phyloP scores from a whole-genome alignment of 805 yeast genomes.

The Saccharomycopsis microspora region DNA sequence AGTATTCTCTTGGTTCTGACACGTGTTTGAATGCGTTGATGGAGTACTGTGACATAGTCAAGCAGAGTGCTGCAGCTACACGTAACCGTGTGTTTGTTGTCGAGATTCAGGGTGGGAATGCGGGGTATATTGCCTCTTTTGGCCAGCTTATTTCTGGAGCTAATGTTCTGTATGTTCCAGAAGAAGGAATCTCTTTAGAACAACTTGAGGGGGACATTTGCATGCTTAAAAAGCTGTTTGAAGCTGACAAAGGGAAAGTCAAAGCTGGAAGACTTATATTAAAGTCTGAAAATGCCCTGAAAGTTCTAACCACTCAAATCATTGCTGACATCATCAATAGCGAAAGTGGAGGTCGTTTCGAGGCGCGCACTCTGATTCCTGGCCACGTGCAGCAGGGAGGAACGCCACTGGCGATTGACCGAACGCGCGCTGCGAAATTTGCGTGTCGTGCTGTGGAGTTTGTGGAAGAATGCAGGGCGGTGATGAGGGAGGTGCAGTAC shows the following conservation, averaged over 20 bases:
- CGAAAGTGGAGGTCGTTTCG: conserved; percentile 54
- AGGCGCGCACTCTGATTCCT: conserved; percentile 71
- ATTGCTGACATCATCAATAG: conserved; percentile 58
- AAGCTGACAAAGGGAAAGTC: conserved; percentile 50
- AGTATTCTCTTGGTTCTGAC: conserved; percentile 66
- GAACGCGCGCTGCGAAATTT: conserved; percentile 63
- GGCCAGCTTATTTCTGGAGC: conserved; percentile 65
- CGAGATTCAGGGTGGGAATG: conserved; percentile 79
- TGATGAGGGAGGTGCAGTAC: conserved; percentile 18
- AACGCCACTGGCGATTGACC: conserved; percentile 65
- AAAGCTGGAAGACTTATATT: conserved; percentile 61
- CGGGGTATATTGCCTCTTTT: conserved; percentile 66
- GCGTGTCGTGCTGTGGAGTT: conserved; percentile 61
- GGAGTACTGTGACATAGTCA: conserved; percentile 67
- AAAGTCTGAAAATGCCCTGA: conserved; percentile 48
- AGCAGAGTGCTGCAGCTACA: conserved; percentile 69
- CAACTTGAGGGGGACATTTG: conserved; percentile 57
- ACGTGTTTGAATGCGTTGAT: conserved; percentile 64
- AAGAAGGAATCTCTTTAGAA: conserved; percentile 47
- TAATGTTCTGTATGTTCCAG: conserved; percentile 67
- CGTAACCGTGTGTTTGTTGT: conserved; percentile 72
- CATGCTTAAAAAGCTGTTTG: conserved; percentile 46
- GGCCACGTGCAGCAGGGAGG: conserved; percentile 86
- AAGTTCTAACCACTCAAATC: conserved; percentile 54
- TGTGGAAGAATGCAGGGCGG: conserved; percentile 37